Base-by-base conservation (phyloP, 306 rosid genomes). In the Glycine latifolia region DNA sequence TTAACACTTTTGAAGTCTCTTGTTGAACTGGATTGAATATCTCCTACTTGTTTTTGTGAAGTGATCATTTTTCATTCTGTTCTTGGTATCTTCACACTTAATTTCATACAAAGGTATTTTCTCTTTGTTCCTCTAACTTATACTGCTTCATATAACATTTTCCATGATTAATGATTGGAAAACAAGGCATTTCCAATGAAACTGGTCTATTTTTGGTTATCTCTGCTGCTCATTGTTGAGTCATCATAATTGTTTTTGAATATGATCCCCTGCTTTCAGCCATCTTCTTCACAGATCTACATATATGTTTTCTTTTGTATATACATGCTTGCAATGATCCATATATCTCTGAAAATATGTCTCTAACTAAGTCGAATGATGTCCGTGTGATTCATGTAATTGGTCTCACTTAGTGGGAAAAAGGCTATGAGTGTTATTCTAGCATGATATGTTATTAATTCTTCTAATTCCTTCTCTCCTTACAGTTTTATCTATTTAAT, bases 271-370 rank as follows among this genome's bases (percentile, higher is more conserved):
- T 52, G 48, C 17, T 43, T 17, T 81, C 20, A 13, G 43, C 63
- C 59, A 55, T 81, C 48, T 81, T 81, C 63, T 10, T 47, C 56
- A 35, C 26, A 44, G 68, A 82, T 67, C 54, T 75, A 63, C 65
- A 67, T 16, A 47, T 4, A 39, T 8, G 5, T 49, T 48, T 37
- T 8, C n/a, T 41, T 8, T 67, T 43, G 52, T 39, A 7, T 15
- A 3, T 31, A 37, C 16, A 12, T 65, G 49, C 11, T 65, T 35
- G 65, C 50, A 54, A 14, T 73, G 67, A 58, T 62, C 16, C 7
- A 31, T 31, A 5, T 62, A 5, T 59, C 37, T 59, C 39, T 59
- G 66, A 59, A 59, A 17, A 59, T 20, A 10, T 59, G 3, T 59
- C 7, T 20, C 20, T 59, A 20, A 59, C 35, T 59, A 59, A 59